Evolutionary conservation across 176 grass and related monocot genomes (phyloP).

Genomic region (Oryza coarctata): DNA sequence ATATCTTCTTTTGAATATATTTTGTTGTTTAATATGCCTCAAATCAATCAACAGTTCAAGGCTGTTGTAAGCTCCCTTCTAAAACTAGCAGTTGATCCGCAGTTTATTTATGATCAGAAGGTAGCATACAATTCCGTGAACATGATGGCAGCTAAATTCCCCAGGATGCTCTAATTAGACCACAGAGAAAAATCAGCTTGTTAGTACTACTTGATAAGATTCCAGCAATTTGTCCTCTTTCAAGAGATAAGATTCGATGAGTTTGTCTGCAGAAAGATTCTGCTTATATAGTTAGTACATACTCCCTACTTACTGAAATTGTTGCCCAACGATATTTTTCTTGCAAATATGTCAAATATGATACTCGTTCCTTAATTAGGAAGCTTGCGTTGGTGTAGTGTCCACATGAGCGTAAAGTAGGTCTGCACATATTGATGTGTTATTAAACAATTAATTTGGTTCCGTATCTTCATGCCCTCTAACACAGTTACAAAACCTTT

Average conservation of each 20-base stretch:
- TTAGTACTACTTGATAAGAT: conserved; percentile 31
- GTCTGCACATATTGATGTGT: background rate
- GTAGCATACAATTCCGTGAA: background rate
- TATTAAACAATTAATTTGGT: background rate
- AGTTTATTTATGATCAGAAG: conserved; percentile 11
- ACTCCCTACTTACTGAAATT: background rate
- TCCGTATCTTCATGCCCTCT: background rate
- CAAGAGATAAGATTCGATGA: conserved; percentile 12
- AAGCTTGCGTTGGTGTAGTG: conserved; percentile 40
- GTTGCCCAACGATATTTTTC: background rate
- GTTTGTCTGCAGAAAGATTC: conserved; percentile 37
- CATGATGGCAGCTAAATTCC: conserved; percentile 27
- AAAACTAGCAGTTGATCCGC: background rate
- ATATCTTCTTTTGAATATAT: conserved; percentile 37
- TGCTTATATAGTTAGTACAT: conserved; percentile 10
- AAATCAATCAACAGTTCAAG: conserved; percentile 24
- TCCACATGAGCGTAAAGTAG: background rate
- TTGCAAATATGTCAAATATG: background rate
- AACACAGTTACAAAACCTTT: conserved; percentile 13
- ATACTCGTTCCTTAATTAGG: conserved; percentile 27
- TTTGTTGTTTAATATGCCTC: conserved; percentile 37
- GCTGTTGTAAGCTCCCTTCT: background rate
- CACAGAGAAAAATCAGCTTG: background rate
- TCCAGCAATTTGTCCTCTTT: conserved; percentile 47
- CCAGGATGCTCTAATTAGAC: conserved; percentile 2